Base-by-base conservation (phyloP, 208 protist species). In the Trypanosoma brucei region DNA sequence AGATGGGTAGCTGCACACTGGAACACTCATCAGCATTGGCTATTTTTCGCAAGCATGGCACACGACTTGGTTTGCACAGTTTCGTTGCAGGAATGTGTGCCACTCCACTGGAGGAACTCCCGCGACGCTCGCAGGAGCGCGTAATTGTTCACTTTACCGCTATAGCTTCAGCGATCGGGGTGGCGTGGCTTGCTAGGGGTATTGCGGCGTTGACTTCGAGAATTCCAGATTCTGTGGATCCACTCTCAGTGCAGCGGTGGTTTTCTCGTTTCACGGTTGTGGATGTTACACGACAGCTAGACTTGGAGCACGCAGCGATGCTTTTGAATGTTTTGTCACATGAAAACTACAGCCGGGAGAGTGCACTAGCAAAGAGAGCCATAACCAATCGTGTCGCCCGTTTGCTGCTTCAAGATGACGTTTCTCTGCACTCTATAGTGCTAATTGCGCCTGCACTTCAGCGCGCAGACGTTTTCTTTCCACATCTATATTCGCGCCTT, bases 21-120 rank as follows among this genome's bases (percentile, higher is more conserved):
- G 50, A 53, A 22, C 7, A 30, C 42, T 55, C 46, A 30, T n/a
- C 45, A 46, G 74, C 74, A 1, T 57, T 92, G 39, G 66, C 59
- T 44, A 70, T 93, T 31, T 78, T 93, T 42, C 78, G 75, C 31
- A 72, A 68, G 5, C 74, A 82, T 53, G 83, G 75, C 4, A 76
- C 58, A 33, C 59, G 60, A 36, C 64, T 93, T n/a, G 67, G 60
- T 6, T 53, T 80, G 7, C 73, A 75, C 36, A 72, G 79, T 45
- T 93, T 91, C 59, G 69, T 85, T n/a, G 80, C 83, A 0, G 87
- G 73, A n/a, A 59, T 93, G 57, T 81, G 72, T 48, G 77, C 68
- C 2, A 53, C 64, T 3, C 75, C 76, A 9, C 70, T 93, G 8
- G 46, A 63, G 14, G 42, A 72, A 56, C 76, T 93, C 0, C 78